Evolutionary conservation across 495 filamentous ascomycete genomes (phyloP).

Genomic region (Trichoderma gamsii): DNA sequence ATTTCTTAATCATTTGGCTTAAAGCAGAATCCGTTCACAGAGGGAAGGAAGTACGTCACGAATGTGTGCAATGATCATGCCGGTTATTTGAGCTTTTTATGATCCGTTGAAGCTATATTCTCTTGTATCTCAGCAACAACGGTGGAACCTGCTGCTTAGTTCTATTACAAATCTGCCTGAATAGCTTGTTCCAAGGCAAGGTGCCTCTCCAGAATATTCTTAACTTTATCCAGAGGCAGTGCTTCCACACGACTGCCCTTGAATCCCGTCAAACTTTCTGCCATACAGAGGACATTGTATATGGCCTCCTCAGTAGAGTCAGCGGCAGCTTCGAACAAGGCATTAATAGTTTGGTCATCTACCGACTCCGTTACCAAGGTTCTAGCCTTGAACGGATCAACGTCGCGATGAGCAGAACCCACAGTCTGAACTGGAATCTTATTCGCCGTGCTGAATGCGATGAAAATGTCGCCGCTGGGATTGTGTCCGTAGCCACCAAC

Average conservation of each 20-base stretch:
- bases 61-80: too few relatives aligned
- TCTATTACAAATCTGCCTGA: neutral
- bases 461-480: constrained; percentile 47
- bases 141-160: neutral
- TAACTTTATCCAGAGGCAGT: constrained; percentile 20
- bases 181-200: neutral
- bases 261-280: constrained; percentile 42
- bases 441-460: constrained; percentile 48
- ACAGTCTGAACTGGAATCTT: constrained; percentile 35
- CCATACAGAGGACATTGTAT: constrained; percentile 46
- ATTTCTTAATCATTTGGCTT: too few relatives aligned
- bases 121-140: neutral
- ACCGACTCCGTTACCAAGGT: constrained; percentile 34
- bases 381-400: constrained; percentile 34
- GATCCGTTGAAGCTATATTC: too few relatives aligned
- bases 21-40: too few relatives aligned
- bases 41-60: too few relatives aligned
- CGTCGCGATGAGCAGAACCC: constrained; percentile 18
- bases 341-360: constrained; percentile 45
- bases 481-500: constrained; percentile 48
- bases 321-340: constrained; percentile 43
- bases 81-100: too few relatives aligned
- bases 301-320: constrained; percentile 50
- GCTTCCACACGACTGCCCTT: constrained; percentile 27
- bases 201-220: constrained; percentile 41